Evolutionary conservation across 371 early-diverging fungal genomes (phyloP), one percentile per base, ranked within the genome.

Genomic region (Mortierella sp.): DNA sequence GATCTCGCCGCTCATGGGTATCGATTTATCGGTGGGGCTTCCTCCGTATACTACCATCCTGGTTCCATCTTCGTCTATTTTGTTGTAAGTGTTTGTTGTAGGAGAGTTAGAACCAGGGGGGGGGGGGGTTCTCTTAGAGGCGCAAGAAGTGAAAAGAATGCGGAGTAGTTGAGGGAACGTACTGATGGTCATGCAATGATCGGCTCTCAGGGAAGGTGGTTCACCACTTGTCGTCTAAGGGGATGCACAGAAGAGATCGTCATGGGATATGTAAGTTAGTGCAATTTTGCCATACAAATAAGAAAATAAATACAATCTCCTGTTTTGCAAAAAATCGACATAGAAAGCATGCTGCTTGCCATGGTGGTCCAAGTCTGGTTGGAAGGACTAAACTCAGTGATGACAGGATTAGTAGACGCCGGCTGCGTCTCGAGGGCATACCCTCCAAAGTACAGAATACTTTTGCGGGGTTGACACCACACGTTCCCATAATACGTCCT

Each of bases 1-100:
- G 21, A 85, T 5, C 13, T 85, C 85, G 42, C 80, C 78, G 13
- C 52, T 55, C 44, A 55, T 57, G 0, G 75, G 26, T 38, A 38
- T 38, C 0, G 48, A 68, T 21, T 34, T 45, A 34, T 63, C 63
- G 31, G 45, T 24, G 4, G 72, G 65, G 47, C 82, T 63, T 24
- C 85, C 85, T 24, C 85, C 82, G 38, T 65, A 85, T 19, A 63
- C 63, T 63, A 63, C 63, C 63, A 63, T 63, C 63, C 21, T 63
- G 5, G 31, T 63, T 11, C 63, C 63, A 19, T 63, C 21, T 63
- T 63, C 63, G 63, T 19, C 63, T 63, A 63, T 31, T 34, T 8
- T n/a, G 55, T n/a, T 24, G n/a, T 6, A 65, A 10, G 2, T 11
- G 68, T 24, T 55, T 55, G 54, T 54, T n/a, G n/a, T 50, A 14